Evolutionary conservation across 257 asterid species (phyloP), one percentile per base, ranked within the genome.

Genomic region (Solanum dulcamara): DNA sequence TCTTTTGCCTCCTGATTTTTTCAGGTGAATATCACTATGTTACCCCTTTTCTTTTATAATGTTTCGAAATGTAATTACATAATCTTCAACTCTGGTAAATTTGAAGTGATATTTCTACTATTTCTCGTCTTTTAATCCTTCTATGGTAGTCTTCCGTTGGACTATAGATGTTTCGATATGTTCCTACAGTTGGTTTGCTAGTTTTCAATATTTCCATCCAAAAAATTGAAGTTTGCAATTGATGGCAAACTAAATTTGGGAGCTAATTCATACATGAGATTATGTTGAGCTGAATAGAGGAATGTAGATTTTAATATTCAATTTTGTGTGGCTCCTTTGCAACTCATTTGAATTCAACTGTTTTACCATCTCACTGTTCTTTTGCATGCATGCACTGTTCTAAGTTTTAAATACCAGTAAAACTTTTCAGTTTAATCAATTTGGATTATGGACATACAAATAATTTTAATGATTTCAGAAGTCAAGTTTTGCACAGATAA

Each of bases 11-110:
- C 85, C 79, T 87, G 66, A 35, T 88, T 32, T 74, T 90, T 86
- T 89, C 95, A 91, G 99, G 99, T 96, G 89, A 90, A 30, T 48
- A 20, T 35, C 14, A 18, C 32, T 35, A 12, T 40, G 18, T 38
- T 17, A 0, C 13, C 2, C 26, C 68, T 85, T 53, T 35, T 6
- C 28, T 30, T 62, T 50, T n/a, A 48, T 60, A 24, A 75, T 26
- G 35, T 42, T 44, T 75, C 6, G 10, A 42, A 42, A 15, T 44
- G 14, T 44, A 26, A 24, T 14, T 67, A 0, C 10, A 42, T 42
- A 24, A 42, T 74, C 37, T 0, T 26, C 3, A 26, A 77, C 12
- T 48, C 1, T 79, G 14, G 60, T 46, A 46, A 15, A 26, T 77
- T 17, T 46, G 28, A 46, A 0, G 42, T 28, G 64, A 77, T 18